Conservation (phyloP, 2,329 filamentous ascomycete genomes). For the Trichoderma sp. region DNA sequence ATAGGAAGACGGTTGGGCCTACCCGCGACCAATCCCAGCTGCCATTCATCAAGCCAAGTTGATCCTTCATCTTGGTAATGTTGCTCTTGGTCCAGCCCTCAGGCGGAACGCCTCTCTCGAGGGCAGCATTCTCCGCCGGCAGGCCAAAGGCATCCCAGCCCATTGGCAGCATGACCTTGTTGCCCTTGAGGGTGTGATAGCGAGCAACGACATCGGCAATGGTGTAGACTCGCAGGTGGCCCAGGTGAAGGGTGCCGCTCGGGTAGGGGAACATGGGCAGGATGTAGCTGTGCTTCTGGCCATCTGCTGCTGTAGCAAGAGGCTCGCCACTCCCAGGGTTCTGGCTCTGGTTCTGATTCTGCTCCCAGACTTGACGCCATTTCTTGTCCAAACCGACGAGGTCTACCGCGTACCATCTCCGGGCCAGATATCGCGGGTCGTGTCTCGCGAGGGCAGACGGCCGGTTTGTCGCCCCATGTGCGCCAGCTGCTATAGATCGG, state of each 20-base stretch:
- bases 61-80: conserved; percentile 81
- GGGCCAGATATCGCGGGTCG: conserved; percentile 24
- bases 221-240: conserved; percentile 85
- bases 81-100: conserved; percentile 78
- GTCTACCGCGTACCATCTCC: conserved; percentile 49
- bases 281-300: conserved; percentile 62
- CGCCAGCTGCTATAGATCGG: conserved; percentile 10
- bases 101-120: conserved; percentile 78
- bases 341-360: background rate
- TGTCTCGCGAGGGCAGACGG: conserved; percentile 20
- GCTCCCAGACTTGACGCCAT: conserved; percentile 54
- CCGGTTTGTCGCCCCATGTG: conserved; percentile 10
- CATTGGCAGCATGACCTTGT: conserved; percentile 81
- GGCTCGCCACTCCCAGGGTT: conserved; percentile 28
- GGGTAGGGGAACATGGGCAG: conserved; percentile 94
- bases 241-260: conserved; percentile 82
- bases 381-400: conserved; percentile 51
- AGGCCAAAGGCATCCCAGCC: conserved; percentile 93
- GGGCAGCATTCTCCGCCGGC: conserved; percentile 88
- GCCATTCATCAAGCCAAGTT: conserved; percentile 77
- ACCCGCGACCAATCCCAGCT: conserved; percentile 83
- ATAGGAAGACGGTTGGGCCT: conserved; percentile 42
- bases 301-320: conserved; percentile 26
- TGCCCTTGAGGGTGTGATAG: conserved; percentile 73
- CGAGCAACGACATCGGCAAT: conserved; percentile 85